Percentiles rank a stretch among this genome's conserved stretches.
phyloP scores from a whole-genome alignment of 176 grass and related monocot genomes.

The maize (Zea mays) region Zm-B73-REFERENCE-NAM-5.0 NC_050104.1:146279001-146279500 shows the following conservation, averaged over 20 bases:
- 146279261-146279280: not conserved
- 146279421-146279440: not conserved
- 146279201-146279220: not conserved
- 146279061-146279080: not conserved
- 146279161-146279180: slow-evolving; percentile 50
- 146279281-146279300: not conserved
- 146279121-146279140: not conserved
- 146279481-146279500: not conserved
- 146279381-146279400: not conserved
- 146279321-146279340: not conserved
- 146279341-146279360: not conserved
- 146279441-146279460: too few relatives aligned
- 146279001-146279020: not conserved
- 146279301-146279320: not conserved
- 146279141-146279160: slow-evolving; percentile 5
- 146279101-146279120: not conserved
- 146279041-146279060: not conserved
- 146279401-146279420: not conserved
- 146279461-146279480: not conserved
- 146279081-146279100: not conserved
- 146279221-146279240: not conserved
- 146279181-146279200: slow-evolving; percentile 20
- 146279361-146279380: not conserved
- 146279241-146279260: not conserved
- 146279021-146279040: not conserved